Evolutionary conservation across 805 yeast genomes (phyloP).

Genomic region (Wickerhamiella siamensis): DNA sequence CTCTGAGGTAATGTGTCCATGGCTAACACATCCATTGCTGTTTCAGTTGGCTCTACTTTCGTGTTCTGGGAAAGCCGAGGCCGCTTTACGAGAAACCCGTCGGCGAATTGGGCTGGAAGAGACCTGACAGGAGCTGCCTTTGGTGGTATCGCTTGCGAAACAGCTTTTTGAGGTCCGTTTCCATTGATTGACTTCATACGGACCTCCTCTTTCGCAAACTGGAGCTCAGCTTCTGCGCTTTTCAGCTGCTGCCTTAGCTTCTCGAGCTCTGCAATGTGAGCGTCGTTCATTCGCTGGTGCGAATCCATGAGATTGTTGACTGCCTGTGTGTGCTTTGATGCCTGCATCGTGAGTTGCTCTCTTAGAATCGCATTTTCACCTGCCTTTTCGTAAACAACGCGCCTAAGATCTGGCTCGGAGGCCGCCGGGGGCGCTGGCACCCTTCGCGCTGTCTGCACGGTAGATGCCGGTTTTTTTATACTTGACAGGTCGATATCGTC

Average conservation of each 20-base stretch:
- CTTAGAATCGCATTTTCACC: conserved; percentile 77
- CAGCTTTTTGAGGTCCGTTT: conserved; percentile 5
- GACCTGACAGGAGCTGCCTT: background rate
- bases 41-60: too few relatives aligned
- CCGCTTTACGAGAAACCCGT: conserved; percentile 21
- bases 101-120: conserved; percentile 13
- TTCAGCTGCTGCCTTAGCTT: conserved; percentile 30
- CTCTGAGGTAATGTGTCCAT: background rate
- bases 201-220: conserved; percentile 29
- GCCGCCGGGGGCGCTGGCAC: background rate
- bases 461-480: conserved; percentile 4
- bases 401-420: conserved; percentile 5
- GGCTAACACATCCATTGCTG: background rate
- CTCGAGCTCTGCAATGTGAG: conserved; percentile 27
- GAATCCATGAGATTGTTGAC: conserved; percentile 17
- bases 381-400: conserved; percentile 27
- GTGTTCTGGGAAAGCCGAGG: conserved; percentile 1
- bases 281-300: conserved; percentile 15
- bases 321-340: conserved; percentile 18
- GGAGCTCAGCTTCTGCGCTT: conserved; percentile 39
- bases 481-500: background rate
- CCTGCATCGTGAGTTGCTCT: conserved; percentile 37
- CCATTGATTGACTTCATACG: conserved; percentile 4
- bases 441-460: background rate
- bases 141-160: conserved; percentile 11